Evolutionary conservation across 176 grass and related monocot species (phyloP).

Genomic region (Oryza meridionalis): DNA sequence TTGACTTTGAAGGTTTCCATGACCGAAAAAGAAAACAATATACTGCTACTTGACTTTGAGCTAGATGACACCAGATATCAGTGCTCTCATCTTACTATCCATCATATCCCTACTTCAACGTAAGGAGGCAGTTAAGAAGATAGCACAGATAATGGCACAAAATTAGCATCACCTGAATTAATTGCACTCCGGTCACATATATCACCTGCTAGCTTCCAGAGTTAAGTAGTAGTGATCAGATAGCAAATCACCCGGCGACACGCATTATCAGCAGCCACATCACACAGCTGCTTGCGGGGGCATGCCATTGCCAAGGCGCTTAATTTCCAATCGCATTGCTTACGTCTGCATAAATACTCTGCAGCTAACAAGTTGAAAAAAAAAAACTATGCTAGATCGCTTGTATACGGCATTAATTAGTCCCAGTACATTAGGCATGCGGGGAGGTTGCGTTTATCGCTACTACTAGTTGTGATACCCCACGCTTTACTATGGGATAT

Average conservation of each 20-base stretch:
- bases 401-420: background rate
- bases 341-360: background rate
- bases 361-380: background rate
- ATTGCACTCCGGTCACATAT: background rate
- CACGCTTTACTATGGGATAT: too few species aligned
- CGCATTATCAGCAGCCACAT: background rate
- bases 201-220: background rate
- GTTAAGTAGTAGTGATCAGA: background rate
- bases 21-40: background rate
- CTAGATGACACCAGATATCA: background rate
- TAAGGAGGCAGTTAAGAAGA: background rate
- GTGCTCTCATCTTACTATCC: background rate
- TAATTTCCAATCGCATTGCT: background rate
- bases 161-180: background rate
- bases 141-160: background rate
- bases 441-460: too few species aligned
- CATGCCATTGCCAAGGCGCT: background rate
- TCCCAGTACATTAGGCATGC: background rate
- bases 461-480: too few species aligned
- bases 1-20: background rate
- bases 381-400: background rate
- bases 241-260: background rate
- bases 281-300: background rate
- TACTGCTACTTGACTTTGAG: background rate
- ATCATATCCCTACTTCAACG: background rate